Evolutionary conservation across 1,284 basidiomycete genomes (phyloP).

Genomic region (Tylopilus sp.): DNA sequence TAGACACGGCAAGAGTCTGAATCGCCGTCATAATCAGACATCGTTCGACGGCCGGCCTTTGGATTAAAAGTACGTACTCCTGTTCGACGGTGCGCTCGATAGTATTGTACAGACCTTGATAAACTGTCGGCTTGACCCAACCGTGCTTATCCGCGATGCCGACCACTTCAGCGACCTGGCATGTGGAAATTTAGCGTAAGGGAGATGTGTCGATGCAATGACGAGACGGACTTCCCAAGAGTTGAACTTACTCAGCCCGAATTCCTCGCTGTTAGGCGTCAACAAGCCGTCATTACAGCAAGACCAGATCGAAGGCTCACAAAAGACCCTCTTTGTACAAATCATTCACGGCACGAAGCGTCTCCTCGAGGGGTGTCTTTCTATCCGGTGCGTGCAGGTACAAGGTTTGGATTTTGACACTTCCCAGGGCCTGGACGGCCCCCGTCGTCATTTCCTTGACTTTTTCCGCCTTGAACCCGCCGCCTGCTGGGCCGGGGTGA

Average conservation of each 20-base stretch:
- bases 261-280: constrained; percentile 34
- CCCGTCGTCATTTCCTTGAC: constrained; percentile 21
- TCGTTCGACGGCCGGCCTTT: background rate
- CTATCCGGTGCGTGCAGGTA: constrained; percentile 30
- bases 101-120: constrained; percentile 39
- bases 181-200: background rate
- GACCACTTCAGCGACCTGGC: constrained; percentile 36
- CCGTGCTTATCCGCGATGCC: constrained; percentile 31
- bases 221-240: constrained; percentile 36
- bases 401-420: constrained; percentile 24
- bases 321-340: constrained; percentile 40
- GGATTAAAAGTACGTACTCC: constrained; percentile 28
- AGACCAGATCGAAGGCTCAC: constrained; percentile 23
- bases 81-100: constrained; percentile 41
- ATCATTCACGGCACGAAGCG: constrained; percentile 39
- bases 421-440: constrained; percentile 23
- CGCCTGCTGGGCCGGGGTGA: constrained; percentile 21
- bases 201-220: background rate
- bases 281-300: background rate
- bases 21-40: background rate
- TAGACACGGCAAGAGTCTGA: constrained; percentile 40
- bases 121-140: constrained; percentile 34
- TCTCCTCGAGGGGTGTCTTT: constrained; percentile 32
- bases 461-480: constrained; percentile 22
- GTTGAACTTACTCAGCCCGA: constrained; percentile 42